Percentiles rank a stretch among this genome's conserved stretches.
phyloP scores from a whole-genome alignment of 345 rosid species.

The Kandelia obovata region DNA sequence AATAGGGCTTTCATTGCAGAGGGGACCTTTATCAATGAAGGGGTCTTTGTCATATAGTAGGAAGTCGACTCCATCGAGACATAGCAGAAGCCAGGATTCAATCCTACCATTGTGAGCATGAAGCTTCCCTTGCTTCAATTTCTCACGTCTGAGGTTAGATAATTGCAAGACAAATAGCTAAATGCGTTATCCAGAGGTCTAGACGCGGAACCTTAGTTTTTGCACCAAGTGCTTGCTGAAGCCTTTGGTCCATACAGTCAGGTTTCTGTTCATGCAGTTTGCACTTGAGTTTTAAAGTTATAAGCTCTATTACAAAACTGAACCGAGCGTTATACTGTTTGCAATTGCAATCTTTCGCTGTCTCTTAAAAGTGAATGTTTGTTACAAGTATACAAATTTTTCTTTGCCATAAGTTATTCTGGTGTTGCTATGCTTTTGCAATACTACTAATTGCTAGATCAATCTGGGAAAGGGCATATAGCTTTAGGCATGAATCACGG shows the following conservation, averaged over 20 bases:
- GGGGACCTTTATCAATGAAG: conserved; percentile 37
- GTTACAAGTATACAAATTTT: too few species aligned
- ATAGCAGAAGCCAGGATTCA: conserved; percentile 28
- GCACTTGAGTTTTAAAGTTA: background rate
- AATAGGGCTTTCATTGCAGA: conserved; percentile 35
- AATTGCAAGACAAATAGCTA: background rate
- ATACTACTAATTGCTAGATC: too few species aligned
- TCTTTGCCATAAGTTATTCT: too few species aligned
- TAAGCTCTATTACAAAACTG: too few species aligned
- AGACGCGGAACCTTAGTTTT: too few species aligned
- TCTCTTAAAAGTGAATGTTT: too few species aligned
- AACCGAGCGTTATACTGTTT: too few species aligned
- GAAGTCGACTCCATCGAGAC: conserved; percentile 31
- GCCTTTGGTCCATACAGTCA: too few species aligned
- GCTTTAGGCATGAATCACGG: background rate
- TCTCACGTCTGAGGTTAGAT: background rate
- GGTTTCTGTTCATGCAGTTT: background rate
- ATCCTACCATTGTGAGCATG: conserved; percentile 19
- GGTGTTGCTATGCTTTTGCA: too few species aligned
- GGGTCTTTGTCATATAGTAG: conserved; percentile 37
- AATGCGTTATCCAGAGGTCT: background rate
- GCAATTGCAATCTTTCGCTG: too few species aligned
- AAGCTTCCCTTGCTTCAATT: background rate
- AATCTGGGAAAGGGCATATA: background rate
- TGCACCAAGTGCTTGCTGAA: too few species aligned